phyloP scores from a whole-genome alignment of 2,329 filamentous ascomycete species.

The Seiridium unicorne region DNA sequence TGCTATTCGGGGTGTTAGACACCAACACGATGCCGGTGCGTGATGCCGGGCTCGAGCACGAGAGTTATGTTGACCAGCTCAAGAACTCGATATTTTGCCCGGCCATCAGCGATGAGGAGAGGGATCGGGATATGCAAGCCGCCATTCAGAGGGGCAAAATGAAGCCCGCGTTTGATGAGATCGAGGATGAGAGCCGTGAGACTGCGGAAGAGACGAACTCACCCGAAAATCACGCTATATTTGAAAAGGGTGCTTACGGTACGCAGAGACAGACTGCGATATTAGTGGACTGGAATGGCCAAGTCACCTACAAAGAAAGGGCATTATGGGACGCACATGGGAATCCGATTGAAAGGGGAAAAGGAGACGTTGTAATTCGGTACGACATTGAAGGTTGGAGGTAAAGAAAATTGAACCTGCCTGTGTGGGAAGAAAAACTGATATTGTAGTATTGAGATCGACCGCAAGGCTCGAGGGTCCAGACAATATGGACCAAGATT shows the following conservation, averaged over 20 bases:
- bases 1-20: slow-evolving; percentile 55
- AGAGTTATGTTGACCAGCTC: slow-evolving; percentile 52
- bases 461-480: too few species aligned
- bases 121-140: slow-evolving; percentile 41
- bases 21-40: slow-evolving; percentile 51
- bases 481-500: too few species aligned
- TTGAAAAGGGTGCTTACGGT: slow-evolving; percentile 61
- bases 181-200: slow-evolving; percentile 34
- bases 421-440: too few species aligned
- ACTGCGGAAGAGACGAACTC: slow-evolving; percentile 31
- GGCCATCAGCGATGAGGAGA: slow-evolving; percentile 48
- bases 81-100: slow-evolving; percentile 63
- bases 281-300: slow-evolving; percentile 61
- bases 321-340: slow-evolving; percentile 60
- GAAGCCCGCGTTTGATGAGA: slow-evolving; percentile 33
- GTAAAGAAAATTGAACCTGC: background rate
- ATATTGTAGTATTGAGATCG: too few species aligned
- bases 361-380: slow-evolving; percentile 54
- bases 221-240: slow-evolving; percentile 38
- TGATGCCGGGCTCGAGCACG: slow-evolving; percentile 42
- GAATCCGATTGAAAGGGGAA: slow-evolving; percentile 49
- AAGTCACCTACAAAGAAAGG: slow-evolving; percentile 58
- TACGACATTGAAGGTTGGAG: slow-evolving; percentile 44
- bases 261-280: slow-evolving; percentile 65
- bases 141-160: slow-evolving; percentile 35